Percentiles rank a stretch among this genome's conserved stretches.
Conservation (phyloP, 2,329 filamentous ascomycete species). For the Neofusicoccum cordaticola region DNA sequence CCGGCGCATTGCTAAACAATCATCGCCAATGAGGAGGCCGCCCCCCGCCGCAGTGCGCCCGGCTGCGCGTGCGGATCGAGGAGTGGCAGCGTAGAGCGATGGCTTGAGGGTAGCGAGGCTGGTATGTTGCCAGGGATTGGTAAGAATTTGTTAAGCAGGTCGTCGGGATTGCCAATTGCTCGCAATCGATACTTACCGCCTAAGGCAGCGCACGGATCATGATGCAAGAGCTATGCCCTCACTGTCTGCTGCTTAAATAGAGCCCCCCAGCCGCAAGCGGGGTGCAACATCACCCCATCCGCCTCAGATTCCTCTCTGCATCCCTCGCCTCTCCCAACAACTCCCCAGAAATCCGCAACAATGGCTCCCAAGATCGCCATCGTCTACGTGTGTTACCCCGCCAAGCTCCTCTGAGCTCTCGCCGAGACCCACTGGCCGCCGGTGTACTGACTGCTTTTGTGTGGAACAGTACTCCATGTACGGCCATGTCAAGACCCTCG, state of each 20-base stretch:
- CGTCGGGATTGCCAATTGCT: constrained; percentile 7
- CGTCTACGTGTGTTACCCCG: constrained; percentile 68
- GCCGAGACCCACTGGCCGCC: neutral
- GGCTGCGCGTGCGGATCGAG: neutral
- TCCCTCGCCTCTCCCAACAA: neutral
- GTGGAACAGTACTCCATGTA: constrained; percentile 78
- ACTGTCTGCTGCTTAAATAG: neutral
- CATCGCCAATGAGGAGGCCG: neutral
- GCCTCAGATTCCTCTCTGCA: neutral
- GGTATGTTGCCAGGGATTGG: constrained; percentile 7
- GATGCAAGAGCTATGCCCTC: neutral
- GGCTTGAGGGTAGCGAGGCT: neutral
- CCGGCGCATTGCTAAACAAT: neutral
- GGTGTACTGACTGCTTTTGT: neutral
- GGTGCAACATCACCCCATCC: neutral
- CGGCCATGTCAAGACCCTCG: constrained; percentile 81
- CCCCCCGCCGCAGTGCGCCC: neutral
- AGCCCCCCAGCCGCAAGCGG: neutral
- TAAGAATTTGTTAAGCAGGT: constrained; percentile 19
- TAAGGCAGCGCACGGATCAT: constrained; percentile 2
- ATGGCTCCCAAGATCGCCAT: constrained; percentile 94
- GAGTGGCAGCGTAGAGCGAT: neutral
- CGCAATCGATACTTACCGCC: neutral
- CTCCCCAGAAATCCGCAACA: constrained; percentile 11
- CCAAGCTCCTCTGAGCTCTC: neutral